Evolutionary conservation across 2,329 filamentous ascomycete species (phyloP).

Genomic region (Emmonsia crescens): DNA sequence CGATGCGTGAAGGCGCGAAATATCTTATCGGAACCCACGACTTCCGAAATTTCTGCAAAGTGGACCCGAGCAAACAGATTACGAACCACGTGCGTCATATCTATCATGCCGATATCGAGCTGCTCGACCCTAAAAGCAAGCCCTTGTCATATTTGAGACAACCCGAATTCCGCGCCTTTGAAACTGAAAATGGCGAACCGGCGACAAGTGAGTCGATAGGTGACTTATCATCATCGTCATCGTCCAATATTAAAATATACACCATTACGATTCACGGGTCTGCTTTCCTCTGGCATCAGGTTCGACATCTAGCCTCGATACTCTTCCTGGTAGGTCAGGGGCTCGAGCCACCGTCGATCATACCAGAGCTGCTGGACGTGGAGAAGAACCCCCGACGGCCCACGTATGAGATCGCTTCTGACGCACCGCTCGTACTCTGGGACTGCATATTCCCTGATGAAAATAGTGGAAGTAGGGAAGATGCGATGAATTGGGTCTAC

Average conservation of each 20-base stretch:
- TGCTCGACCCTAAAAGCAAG: constrained; percentile 45
- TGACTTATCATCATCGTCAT: constrained; percentile 23
- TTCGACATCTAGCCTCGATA: constrained; percentile 83
- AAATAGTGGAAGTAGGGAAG: constrained; percentile 38
- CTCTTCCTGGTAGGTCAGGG: constrained; percentile 90
- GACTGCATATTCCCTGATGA: constrained; percentile 74
- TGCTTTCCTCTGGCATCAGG: constrained; percentile 97
- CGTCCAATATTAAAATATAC: constrained; percentile 56
- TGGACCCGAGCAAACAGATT: constrained; percentile 83
- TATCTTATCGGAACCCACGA: constrained; percentile 76
- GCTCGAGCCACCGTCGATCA: constrained; percentile 62
- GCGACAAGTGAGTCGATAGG: constrained; percentile 1
- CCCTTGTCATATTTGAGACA: constrained; percentile 47
- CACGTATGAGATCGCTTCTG: constrained; percentile 80
- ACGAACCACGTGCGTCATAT: constrained; percentile 70
- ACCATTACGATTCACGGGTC: constrained; percentile 80
- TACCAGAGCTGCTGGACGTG: constrained; percentile 66
- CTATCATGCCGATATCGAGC: constrained; percentile 67
- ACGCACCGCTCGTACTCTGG: constrained; percentile 87
- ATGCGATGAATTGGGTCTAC: constrained; percentile 68
- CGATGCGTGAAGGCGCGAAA: constrained; percentile 74
- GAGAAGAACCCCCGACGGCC: constrained; percentile 62
- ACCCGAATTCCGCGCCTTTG: constrained; percentile 33
- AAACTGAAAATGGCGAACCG: constrained; percentile 10
- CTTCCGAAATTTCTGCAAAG: constrained; percentile 94